These are phyloP conservation scores for Pleurotus platypus DNA, from an alignment of 768 basidiomycete species.

Conservation along the genomic window DNA sequence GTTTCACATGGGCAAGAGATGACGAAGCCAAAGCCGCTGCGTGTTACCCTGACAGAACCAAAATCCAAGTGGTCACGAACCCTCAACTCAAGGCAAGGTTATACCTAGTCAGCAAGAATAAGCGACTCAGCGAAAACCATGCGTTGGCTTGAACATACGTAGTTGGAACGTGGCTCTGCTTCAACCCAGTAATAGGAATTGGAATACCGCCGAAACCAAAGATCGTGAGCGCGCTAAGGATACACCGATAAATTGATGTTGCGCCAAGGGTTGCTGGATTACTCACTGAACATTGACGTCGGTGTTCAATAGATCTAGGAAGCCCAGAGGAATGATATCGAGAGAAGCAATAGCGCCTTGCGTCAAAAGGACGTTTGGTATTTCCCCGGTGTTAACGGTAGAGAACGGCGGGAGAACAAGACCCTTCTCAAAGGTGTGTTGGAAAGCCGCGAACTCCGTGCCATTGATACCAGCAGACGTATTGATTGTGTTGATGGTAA, in stretches of 20 bases:
- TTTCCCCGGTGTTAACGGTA: slow-evolving; percentile 54
- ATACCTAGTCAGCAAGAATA: too few species aligned
- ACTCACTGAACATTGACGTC: slow-evolving; percentile 35
- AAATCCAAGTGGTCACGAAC: too few species aligned
- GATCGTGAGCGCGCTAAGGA: slow-evolving; percentile 26
- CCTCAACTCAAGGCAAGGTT: too few species aligned
- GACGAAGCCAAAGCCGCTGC: too few species aligned
- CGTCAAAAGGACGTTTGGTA: slow-evolving; percentile 53
- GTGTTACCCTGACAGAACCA: too few species aligned
- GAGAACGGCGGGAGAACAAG: slow-evolving; percentile 46
- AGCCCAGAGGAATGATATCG: slow-evolving; percentile 49
- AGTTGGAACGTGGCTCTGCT: slow-evolving; percentile 31
- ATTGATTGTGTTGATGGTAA: slow-evolving; percentile 39
- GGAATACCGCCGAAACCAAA: slow-evolving; percentile 29
- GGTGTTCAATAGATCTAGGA: slow-evolving; percentile 44
- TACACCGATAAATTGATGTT: background rate
- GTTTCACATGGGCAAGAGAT: too few species aligned
- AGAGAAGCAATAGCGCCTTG: slow-evolving; percentile 48
- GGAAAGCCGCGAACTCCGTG: slow-evolving; percentile 54
- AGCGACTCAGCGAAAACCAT: too few species aligned
- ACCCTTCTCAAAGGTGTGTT: slow-evolving; percentile 50
- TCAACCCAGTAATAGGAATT: slow-evolving; percentile 29
- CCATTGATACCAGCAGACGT: slow-evolving; percentile 47
- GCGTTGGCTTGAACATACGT: slow-evolving; percentile 19
- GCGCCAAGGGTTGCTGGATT: background rate